phyloP scores from a whole-genome alignment of 2,329 filamentous ascomycete genomes.

The Zarea fungicola region DNA sequence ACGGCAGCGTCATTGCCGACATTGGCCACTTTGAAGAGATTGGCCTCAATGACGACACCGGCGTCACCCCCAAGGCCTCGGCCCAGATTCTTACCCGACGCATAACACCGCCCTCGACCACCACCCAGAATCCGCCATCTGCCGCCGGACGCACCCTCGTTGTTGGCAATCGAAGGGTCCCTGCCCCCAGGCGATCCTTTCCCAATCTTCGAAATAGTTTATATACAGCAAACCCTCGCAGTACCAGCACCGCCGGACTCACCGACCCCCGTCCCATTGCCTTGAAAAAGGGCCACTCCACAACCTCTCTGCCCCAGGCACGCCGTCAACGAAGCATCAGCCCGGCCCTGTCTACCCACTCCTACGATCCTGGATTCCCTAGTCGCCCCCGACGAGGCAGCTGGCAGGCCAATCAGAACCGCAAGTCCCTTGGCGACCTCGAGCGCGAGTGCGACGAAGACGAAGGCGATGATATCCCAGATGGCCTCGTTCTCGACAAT shows the following conservation, averaged over 20 bases:
- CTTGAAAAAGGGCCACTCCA: constrained; percentile 24
- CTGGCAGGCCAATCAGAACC: constrained; percentile 62
- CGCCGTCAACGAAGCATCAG: constrained; percentile 48
- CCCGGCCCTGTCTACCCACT: constrained; percentile 41
- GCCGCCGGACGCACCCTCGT: constrained; percentile 25
- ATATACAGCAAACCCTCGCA: constrained; percentile 44
- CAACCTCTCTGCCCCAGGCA: constrained; percentile 32
- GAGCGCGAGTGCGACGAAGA: constrained; percentile 74
- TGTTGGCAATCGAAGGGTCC: constrained; percentile 22
- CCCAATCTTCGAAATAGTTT: constrained; percentile 42
- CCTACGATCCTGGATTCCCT: constrained; percentile 36
- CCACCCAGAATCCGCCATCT: constrained; percentile 20
- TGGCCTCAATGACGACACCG: constrained; percentile 61
- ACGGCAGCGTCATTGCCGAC: constrained; percentile 64
- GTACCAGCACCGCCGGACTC: constrained; percentile 39
- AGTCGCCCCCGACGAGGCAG: constrained; percentile 52
- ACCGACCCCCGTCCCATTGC: constrained; percentile 30
- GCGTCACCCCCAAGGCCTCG: constrained; percentile 44
- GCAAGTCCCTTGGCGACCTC: constrained; percentile 64
- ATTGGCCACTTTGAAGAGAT: constrained; percentile 90
- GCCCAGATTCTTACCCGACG: constrained; percentile 38
- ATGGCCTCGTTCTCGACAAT: constrained; percentile 74
- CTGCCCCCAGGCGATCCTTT: constrained; percentile 37
- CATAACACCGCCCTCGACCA: constrained; percentile 5
- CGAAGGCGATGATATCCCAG: constrained; percentile 71